Base-by-base conservation (phyloP, 1,284 basidiomycete species). In the Malassezia vespertilionis region DNA sequence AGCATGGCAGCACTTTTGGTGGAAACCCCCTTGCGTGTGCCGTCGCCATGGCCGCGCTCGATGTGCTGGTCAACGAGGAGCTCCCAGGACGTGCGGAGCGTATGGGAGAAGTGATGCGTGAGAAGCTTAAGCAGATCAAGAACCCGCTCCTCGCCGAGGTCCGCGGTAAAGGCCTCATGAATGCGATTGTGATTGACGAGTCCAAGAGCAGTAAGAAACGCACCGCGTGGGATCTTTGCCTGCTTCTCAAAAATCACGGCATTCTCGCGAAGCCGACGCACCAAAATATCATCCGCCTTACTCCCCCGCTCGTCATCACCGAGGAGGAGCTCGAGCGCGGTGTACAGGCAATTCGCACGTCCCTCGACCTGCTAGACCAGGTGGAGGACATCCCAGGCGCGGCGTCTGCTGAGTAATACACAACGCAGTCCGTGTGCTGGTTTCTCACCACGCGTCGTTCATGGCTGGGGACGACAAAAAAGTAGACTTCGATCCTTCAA, bases 231-330 rank as follows among this genome's bases (percentile, higher is more conserved):
- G 86, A 97, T 71, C 76, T 97, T 41, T 97, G 93, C 73, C 72
- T 96, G 65, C 73, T 96, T 57, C 75, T 97, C 73, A 93, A 91
- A 81, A 81, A 80, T 62, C 79, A 85, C 46, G 89, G 90, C 7
- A 76, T 93, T 46, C 75, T 93, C 55, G 89, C 89, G 40, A 97
- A 97, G 76, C 90, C 91, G 12, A 97, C 91, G 0, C 91, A 96
- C 67, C 80, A 82, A 36, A 91, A 95, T 73, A 87, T 87, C 83
- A 87, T 97, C 59, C 85, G 91, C 26, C 89, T 97, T 64, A 86
- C 91, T 1, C 91, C 91, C 2, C 91, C 91, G 1, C 74, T 97
- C 34, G 87, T 96, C 46, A 96, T 97, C 54, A 76, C 79, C 17
- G 86, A 95, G 65, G 80, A 79, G 31, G 87, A 95, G 54, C 69